A percentile compares a stretch with the other conserved stretches of the same genome.
Evolutionary conservation across 2,329 filamentous ascomycete genomes (phyloP).

Genomic region (Cladobotryum protrusum): DNA sequence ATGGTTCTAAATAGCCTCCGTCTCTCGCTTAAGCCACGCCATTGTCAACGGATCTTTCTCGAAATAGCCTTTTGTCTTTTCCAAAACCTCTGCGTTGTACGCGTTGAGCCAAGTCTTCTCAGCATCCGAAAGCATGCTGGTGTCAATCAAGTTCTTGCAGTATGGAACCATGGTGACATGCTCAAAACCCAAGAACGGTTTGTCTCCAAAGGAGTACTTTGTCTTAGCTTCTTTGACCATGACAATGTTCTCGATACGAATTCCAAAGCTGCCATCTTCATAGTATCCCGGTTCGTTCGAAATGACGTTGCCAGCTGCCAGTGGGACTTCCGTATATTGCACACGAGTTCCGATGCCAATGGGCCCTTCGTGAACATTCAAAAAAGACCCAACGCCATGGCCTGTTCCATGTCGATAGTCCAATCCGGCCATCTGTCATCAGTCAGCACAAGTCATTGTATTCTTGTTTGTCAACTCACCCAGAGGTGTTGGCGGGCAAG

Average conservation of each 20-base stretch:
- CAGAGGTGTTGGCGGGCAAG: constrained; percentile 88
- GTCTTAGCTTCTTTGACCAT: constrained; percentile 87
- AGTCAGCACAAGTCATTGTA: constrained; percentile 14
- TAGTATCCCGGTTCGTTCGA: constrained; percentile 97
- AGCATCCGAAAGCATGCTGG: constrained; percentile 58
- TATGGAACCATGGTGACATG: constrained; percentile 96
- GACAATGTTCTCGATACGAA: constrained; percentile 93
- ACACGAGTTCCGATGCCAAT: constrained; percentile 92
- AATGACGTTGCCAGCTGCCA: constrained; percentile 88
- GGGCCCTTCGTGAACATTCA: constrained; percentile 96
- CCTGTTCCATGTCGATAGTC: constrained; percentile 97
- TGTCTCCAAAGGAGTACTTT: constrained; percentile 82
- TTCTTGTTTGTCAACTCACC: constrained; percentile 44
- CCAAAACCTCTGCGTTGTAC: constrained; percentile 73
- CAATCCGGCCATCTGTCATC: constrained; percentile 54
- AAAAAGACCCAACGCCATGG: constrained; percentile 87
- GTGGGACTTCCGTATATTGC: constrained; percentile 83
- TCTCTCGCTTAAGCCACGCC: constrained; percentile 83
- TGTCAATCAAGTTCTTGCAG: constrained; percentile 81
- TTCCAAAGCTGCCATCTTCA: constrained; percentile 89
- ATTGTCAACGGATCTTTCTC: constrained; percentile 62
- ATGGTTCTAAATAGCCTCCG: constrained; percentile 47
- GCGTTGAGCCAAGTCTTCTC: constrained; percentile 86
- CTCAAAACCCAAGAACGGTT: constrained; percentile 91
- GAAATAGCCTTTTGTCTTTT: constrained; percentile 76